Evolutionary conservation across 2,329 filamentous ascomycete genomes (phyloP), one percentile per base, ranked within the genome.

Genomic region (Monosporascus sp.): DNA sequence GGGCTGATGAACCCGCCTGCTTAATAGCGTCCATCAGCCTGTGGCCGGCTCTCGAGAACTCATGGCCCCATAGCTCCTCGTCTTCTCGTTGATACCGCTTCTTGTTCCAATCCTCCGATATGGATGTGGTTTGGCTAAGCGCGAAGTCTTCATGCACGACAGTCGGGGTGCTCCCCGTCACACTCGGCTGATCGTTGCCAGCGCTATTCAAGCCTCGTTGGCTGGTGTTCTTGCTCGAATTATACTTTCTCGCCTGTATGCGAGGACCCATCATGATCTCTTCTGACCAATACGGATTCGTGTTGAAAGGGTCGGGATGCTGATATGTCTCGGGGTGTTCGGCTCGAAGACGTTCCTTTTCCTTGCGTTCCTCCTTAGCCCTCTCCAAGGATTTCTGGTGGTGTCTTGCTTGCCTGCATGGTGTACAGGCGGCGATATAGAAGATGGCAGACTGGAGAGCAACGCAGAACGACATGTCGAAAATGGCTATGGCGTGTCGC

Each of bases 261-360:
- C 63, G 60, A 2, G 92, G 92, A 0, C 92, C 92, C 72, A 92
- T 80, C 57, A 78, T 78, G 60, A 97, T 95, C 70, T 97, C 92
- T 66, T 94, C 88, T 35, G 81, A 77, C 92, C 92, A 97, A 72
- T 89, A 90, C 14, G 87, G 86, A 64, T 97, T 97, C 28, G 91
- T 96, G 64, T 86, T 87, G 63, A 91, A 94, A 1, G 91, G 89
- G 45, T 85, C 83, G 2, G 88, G 91, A 64, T 97, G 91, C 49
- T 84, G 79, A 69, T 96, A 94, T 11, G 84, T 71, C 41, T 82
- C 83, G 0, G 89, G 89, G 67, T 91, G 83, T 59, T 91, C 83
- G 51, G 79, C 80, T 61, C 88, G 81, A 54, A 85, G 71, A 55
- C 77, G 81, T 46, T 80, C 78, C 68, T 88, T 86, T 60, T 87